phyloP scores from a whole-genome alignment of 2,329 filamentous ascomycete genomes.

The Lachnellula suecica region DNA sequence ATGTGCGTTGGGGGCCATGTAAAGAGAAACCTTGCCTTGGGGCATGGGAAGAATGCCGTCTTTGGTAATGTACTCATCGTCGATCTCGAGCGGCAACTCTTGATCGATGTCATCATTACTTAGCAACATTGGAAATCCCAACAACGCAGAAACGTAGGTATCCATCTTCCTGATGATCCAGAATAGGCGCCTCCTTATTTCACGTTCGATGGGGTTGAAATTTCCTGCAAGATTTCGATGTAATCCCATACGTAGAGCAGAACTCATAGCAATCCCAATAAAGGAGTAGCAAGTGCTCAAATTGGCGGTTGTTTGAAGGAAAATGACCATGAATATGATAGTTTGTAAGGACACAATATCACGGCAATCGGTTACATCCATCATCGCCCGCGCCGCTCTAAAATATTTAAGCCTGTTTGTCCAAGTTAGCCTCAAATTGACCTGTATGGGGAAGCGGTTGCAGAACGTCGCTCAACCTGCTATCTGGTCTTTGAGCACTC shows the following conservation, averaged over 20 bases:
- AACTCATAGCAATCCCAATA: conserved; percentile 73
- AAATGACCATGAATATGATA: conserved; percentile 77
- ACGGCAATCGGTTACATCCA: conserved; percentile 69
- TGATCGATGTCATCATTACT: conserved; percentile 67
- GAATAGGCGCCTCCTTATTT: conserved; percentile 64
- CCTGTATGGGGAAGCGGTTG: too few species aligned
- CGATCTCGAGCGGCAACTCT: conserved; percentile 61
- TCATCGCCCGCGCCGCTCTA: conserved; percentile 61
- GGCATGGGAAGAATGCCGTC: conserved; percentile 56
- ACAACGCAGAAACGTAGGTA: conserved; percentile 65
- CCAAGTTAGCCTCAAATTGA: conserved; percentile 7
- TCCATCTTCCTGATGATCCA: conserved; percentile 71
- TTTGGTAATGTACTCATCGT: conserved; percentile 66
- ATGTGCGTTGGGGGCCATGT: conserved; percentile 66
- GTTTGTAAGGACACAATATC: conserved; percentile 74
- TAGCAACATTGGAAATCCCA: conserved; percentile 65
- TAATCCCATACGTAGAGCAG: conserved; percentile 74
- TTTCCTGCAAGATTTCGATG: conserved; percentile 69
- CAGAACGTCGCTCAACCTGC: too few species aligned
- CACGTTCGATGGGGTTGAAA: conserved; percentile 61
- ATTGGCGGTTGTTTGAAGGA: conserved; percentile 77
- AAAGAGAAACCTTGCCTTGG: conserved; percentile 52
- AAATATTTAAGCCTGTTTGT: conserved; percentile 69
- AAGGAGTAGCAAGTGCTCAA: conserved; percentile 79
- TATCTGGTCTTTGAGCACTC: too few species aligned